Evolutionary conservation across 2,329 filamentous ascomycete species (phyloP).

Genomic region (Clonostachys byssicola): DNA sequence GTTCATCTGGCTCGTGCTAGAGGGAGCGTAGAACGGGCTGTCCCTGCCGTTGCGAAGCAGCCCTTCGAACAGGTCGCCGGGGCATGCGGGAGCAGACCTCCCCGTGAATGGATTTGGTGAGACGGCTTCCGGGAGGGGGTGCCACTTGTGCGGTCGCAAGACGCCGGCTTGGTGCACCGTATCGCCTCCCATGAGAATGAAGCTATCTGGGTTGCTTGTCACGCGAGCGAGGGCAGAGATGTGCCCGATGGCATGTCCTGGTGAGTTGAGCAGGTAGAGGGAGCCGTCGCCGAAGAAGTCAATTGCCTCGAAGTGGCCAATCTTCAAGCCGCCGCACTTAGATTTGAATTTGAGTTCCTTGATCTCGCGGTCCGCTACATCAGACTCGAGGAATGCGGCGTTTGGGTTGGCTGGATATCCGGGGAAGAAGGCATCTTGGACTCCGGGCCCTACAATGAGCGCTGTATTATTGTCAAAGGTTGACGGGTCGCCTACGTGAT

Average conservation of each 20-base stretch:
- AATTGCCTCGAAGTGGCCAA: constrained; percentile 28
- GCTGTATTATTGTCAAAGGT: neutral
- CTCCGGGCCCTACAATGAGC: neutral
- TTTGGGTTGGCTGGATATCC: neutral
- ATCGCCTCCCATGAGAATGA: constrained; percentile 36
- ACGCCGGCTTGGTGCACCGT: constrained; percentile 32
- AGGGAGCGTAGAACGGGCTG: neutral
- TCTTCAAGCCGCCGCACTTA: constrained; percentile 11
- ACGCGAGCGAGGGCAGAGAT: constrained; percentile 34
- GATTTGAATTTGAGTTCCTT: constrained; percentile 17
- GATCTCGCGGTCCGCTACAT: constrained; percentile 16
- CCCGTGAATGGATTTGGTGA: constrained; percentile 1
- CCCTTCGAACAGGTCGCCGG: neutral
- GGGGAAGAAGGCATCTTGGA: neutral
- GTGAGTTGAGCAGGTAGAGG: constrained; percentile 33
- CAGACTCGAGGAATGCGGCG: no score
- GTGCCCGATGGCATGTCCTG: constrained; percentile 33
- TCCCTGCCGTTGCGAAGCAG: neutral
- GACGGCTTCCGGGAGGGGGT: constrained; percentile 22
- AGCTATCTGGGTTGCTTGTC: constrained; percentile 21
- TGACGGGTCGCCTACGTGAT: neutral
- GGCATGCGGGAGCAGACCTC: neutral
- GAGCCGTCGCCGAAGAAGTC: constrained; percentile 37
- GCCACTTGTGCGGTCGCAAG: constrained; percentile 24
- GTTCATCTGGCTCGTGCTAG: neutral